Percentiles rank a stretch among this genome's conserved stretches.
phyloP scores from a whole-genome alignment of 495 filamentous ascomycete genomes.

The Tuber microsphaerosporum region DNA sequence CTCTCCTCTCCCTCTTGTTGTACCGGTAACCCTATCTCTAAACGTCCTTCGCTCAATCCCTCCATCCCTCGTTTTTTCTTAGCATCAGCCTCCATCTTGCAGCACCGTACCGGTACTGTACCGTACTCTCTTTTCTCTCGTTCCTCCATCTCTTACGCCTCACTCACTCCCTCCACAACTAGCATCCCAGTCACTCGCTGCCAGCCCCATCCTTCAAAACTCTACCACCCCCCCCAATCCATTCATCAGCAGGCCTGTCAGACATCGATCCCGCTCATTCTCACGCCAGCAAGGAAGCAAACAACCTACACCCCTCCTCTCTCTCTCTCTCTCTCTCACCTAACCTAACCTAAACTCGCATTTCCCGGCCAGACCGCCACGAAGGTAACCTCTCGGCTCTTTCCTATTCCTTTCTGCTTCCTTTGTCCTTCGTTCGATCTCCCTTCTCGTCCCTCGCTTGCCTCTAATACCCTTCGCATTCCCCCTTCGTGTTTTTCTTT shows the following conservation, averaged over 20 bases:
- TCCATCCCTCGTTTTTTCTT: slow-evolving; percentile 5
- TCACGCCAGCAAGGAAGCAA: slow-evolving; percentile 30
- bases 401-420: slow-evolving; percentile 20
- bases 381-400: slow-evolving; percentile 22
- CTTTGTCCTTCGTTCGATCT: slow-evolving; percentile 33
- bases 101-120: slow-evolving; percentile 8
- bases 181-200: slow-evolving; percentile 27
- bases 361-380: slow-evolving; percentile 39
- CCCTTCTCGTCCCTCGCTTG: slow-evolving; percentile 21
- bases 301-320: slow-evolving; percentile 32
- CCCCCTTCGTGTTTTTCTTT: slow-evolving; percentile 13
- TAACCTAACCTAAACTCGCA: slow-evolving; percentile 36
- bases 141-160: not conserved
- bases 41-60: slow-evolving; percentile 15
- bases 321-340: slow-evolving; percentile 12
- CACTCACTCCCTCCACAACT: not conserved
- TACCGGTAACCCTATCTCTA: not conserved
- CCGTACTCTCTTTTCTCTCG: not conserved
- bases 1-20: not conserved
- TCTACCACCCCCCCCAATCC: slow-evolving; percentile 12
- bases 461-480: not conserved
- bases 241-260: slow-evolving; percentile 26
- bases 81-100: slow-evolving; percentile 14
- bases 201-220: slow-evolving; percentile 17
- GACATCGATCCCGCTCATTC: slow-evolving; percentile 9